phyloP scores from a whole-genome alignment of 495 filamentous ascomycete species.

The Aspergillus ellipticus region DNA sequence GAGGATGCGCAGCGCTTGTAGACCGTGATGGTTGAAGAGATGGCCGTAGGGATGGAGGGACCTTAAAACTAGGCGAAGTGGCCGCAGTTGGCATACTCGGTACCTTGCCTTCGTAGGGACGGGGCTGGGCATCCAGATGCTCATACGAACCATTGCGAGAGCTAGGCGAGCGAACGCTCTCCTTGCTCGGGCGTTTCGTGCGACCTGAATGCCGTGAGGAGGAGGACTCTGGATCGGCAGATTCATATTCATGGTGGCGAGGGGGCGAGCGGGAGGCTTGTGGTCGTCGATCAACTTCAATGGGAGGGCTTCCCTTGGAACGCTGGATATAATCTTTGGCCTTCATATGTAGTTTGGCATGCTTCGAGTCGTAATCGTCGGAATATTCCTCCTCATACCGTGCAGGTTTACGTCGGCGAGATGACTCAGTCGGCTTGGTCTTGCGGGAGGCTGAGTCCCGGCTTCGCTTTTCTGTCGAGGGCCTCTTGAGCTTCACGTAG shows the following conservation, averaged over 20 bases:
- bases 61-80: constrained; percentile 24
- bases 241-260: constrained; percentile 29
- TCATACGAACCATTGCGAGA: constrained; percentile 37
- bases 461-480: constrained; percentile 13
- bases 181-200: constrained; percentile 27
- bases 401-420: constrained; percentile 16
- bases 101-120: constrained; percentile 22
- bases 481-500: constrained; percentile 21
- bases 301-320: constrained; percentile 19
- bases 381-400: constrained; percentile 26
- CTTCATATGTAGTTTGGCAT: constrained; percentile 19
- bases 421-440: constrained; percentile 13
- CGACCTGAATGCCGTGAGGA: constrained; percentile 27
- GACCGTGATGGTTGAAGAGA: constrained; percentile 29
- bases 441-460: constrained; percentile 10
- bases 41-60: constrained; percentile 22
- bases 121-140: constrained; percentile 25
- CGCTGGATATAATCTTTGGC: constrained; percentile 41
- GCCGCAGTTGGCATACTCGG: constrained; percentile 29
- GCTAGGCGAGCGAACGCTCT: constrained; percentile 23
- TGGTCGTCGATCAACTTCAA: constrained; percentile 24
- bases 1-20: constrained; percentile 25
- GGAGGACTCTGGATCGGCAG: constrained; percentile 32
- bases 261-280: constrained; percentile 32
- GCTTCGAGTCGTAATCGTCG: constrained; percentile 26